These are phyloP conservation scores for Biscogniauxia marginata DNA, from an alignment of 2,329 filamentous ascomycete species.

Conservation along the genomic window DNA sequence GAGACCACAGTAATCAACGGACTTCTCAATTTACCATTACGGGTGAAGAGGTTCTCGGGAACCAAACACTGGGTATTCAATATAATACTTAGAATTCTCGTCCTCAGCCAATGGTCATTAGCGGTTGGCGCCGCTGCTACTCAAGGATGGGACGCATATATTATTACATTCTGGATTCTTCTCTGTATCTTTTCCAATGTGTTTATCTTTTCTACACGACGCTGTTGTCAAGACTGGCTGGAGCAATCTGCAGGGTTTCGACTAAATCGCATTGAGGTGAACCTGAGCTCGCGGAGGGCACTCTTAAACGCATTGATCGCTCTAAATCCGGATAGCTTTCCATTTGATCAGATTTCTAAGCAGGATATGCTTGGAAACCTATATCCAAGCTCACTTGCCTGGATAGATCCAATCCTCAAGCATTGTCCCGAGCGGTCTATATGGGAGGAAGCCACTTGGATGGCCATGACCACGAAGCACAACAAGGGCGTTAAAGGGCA, in stretches of 20 bases:
- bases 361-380: neutral
- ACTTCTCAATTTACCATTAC: neutral
- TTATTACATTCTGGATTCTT: conserved; percentile 6
- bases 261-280: neutral
- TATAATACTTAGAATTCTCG: neutral
- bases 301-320: conserved; percentile 2
- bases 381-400: neutral
- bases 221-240: conserved; percentile 1
- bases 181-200: conserved; percentile 1
- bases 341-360: neutral
- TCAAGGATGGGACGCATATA: neutral
- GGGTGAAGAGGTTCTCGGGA: neutral
- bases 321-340: conserved; percentile 1
- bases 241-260: conserved; percentile 1
- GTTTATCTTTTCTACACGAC: neutral
- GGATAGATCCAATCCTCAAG: conserved; percentile 4
- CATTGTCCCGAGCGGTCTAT: neutral
- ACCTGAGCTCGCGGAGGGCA: conserved; percentile 1
- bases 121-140: conserved; percentile 1
- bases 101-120: conserved; percentile 3
- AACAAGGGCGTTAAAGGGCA: neutral
- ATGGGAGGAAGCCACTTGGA: conserved; percentile 5
- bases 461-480: neutral
- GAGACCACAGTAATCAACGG: conserved; percentile 3
- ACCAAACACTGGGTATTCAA: conserved; percentile 2